phyloP scores from a whole-genome alignment of 176 grass and related monocot species.

The Themeda triandra region DNA sequence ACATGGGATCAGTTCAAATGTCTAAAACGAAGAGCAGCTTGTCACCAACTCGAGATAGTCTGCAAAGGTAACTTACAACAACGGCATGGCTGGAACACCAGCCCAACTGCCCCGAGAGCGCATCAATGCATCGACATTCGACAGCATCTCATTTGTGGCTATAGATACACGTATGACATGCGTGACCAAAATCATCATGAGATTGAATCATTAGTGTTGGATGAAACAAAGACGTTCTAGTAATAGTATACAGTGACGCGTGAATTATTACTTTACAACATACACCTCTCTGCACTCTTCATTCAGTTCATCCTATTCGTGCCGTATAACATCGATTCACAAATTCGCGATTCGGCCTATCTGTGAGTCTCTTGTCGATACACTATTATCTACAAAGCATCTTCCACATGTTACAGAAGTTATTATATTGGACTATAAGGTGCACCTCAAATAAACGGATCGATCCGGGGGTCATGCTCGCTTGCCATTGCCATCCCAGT shows the following conservation, averaged over 20 bases:
- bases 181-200: not conserved
- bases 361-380: not conserved
- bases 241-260: not conserved
- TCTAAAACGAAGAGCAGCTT: too few species aligned
- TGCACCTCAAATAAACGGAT: slow-evolving; percentile 65
- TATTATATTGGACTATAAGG: not conserved
- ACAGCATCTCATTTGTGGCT: not conserved
- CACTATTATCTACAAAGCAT: slow-evolving; percentile 46
- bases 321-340: not conserved
- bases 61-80: too few species aligned
- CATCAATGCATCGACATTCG: not conserved
- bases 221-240: not conserved
- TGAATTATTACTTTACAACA: slow-evolving; percentile 28
- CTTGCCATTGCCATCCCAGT: slow-evolving; percentile 99
- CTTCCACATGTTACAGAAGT: not conserved
- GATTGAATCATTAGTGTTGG: not conserved
- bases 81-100: not conserved
- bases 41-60: too few species aligned
- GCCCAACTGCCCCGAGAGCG: not conserved
- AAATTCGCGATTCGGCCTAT: slow-evolving; percentile 2
- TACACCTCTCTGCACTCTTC: slow-evolving; percentile 27
- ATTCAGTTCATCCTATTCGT: slow-evolving; percentile 11
- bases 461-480: slow-evolving; percentile 94
- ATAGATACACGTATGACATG: not conserved
- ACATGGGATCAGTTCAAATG: too few species aligned